phyloP scores from a whole-genome alignment of 2,329 filamentous ascomycete genomes.

The Verticillium dahliae region DNA sequence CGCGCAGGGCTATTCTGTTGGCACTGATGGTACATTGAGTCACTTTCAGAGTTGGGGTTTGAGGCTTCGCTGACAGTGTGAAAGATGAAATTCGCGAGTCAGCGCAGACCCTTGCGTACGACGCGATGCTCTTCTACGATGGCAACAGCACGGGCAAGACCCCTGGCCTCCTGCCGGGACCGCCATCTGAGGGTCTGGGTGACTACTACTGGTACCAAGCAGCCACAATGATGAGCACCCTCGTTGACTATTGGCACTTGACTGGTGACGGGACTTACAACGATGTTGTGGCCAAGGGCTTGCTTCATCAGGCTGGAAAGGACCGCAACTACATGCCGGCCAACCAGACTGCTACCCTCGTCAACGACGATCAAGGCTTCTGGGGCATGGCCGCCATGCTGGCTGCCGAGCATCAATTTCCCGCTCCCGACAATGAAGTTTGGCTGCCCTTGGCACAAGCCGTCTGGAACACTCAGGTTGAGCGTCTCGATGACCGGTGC shows the following conservation, averaged over 20 bases:
- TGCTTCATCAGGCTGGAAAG: slow-evolving; percentile 39
- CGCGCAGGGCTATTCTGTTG: no score
- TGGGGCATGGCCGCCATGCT: slow-evolving; percentile 52
- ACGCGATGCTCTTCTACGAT: slow-evolving; percentile 38
- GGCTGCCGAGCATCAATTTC: slow-evolving; percentile 48
- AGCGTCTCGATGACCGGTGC: slow-evolving; percentile 53
- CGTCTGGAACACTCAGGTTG: slow-evolving; percentile 46
- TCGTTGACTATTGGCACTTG: slow-evolving; percentile 32
- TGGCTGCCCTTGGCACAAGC: slow-evolving; percentile 52
- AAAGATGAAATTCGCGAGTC: slow-evolving; percentile 30
- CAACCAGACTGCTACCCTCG: slow-evolving; percentile 35
- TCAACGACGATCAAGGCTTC: slow-evolving; percentile 56
- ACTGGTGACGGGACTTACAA: slow-evolving; percentile 46
- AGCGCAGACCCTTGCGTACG: slow-evolving; percentile 32
- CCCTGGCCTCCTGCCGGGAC: slow-evolving; percentile 41
- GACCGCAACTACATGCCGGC: slow-evolving; percentile 42
- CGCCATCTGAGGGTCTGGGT: slow-evolving; percentile 21
- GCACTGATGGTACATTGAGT: no score
- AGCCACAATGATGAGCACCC: slow-evolving; percentile 21
- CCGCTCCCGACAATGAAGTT: slow-evolving; percentile 30
- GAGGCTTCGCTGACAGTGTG: no score
- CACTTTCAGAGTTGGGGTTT: no score
- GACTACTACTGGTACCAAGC: slow-evolving; percentile 29
- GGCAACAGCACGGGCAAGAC: slow-evolving; percentile 36
- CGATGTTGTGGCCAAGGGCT: slow-evolving; percentile 32